Conservation (phyloP, 192 early-diverging fungal species). For the Podila epicladia region DNA sequence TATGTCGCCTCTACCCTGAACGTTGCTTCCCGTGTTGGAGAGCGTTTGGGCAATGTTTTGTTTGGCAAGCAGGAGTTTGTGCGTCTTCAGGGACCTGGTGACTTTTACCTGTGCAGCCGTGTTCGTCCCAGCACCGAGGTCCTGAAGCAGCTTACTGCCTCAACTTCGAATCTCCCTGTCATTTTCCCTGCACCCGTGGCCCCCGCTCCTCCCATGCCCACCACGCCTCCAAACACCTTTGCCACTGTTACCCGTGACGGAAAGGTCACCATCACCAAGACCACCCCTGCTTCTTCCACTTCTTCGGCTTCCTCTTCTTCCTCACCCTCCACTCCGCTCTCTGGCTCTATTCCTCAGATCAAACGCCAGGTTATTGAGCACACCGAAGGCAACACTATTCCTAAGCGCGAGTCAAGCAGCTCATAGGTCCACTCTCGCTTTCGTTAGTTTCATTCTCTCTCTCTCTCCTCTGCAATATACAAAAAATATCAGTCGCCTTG, state of each 20-base stretch:
- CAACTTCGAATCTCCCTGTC: constrained; percentile 33
- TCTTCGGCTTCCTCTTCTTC: neutral
- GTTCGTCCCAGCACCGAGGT: constrained; percentile 57
- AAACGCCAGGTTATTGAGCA: constrained; percentile 39
- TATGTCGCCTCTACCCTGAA: constrained; percentile 43
- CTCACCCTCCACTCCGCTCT: constrained; percentile 34
- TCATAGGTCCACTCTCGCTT: constrained; percentile 14
- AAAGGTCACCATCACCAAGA: constrained; percentile 30
- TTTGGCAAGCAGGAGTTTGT: constrained; percentile 66
- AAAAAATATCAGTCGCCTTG: neutral
- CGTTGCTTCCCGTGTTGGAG: constrained; percentile 50
- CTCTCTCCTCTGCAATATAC: constrained; percentile 4
- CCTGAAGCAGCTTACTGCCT: constrained; percentile 39
- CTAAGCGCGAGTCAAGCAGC: constrained; percentile 46
- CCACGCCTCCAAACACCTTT: constrained; percentile 45
- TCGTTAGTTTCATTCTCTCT: neutral
- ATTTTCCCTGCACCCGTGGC: constrained; percentile 47
- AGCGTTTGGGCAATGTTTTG: constrained; percentile 52
- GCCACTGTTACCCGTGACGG: constrained; percentile 48
- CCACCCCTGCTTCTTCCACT: neutral
- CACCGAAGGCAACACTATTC: constrained; percentile 26
- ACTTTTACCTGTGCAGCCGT: constrained; percentile 69
- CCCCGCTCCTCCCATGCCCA: constrained; percentile 33
- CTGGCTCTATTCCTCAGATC: constrained; percentile 36
- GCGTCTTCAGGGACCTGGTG: constrained; percentile 67